phyloP scores from a whole-genome alignment of 2,329 filamentous ascomycete species.

The Epichloe gansuensis region DNA sequence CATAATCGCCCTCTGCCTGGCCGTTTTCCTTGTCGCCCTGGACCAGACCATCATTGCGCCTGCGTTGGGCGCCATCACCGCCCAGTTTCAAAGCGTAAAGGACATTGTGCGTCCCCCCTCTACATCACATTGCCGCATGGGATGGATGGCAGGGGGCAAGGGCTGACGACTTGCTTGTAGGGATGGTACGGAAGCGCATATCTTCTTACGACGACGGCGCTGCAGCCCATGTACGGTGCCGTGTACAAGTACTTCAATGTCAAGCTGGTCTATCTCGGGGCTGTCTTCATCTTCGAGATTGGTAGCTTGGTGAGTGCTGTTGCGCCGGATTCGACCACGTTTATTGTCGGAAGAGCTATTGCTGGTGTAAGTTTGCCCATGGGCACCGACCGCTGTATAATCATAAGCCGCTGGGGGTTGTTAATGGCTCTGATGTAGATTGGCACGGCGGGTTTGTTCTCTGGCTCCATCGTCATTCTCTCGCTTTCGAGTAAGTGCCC shows the following conservation, averaged over 20 bases:
- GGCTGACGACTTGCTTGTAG: not conserved
- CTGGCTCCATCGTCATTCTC: slow-evolving; percentile 36
- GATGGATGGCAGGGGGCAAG: not conserved
- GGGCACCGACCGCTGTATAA: slow-evolving; percentile 1
- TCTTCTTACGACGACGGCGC: slow-evolving; percentile 34
- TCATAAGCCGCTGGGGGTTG: not conserved
- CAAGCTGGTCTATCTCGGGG: slow-evolving; percentile 30
- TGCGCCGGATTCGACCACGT: slow-evolving; percentile 31
- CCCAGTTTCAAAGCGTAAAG: slow-evolving; percentile 28
- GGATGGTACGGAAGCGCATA: slow-evolving; percentile 40
- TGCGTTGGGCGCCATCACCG: slow-evolving; percentile 38
- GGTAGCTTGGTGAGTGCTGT: slow-evolving; percentile 32
- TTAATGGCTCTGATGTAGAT: slow-evolving; percentile 17
- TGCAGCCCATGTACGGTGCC: slow-evolving; percentile 37
- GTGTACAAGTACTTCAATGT: slow-evolving; percentile 38
- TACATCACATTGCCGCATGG: not conserved
- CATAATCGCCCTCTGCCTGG: slow-evolving; percentile 30
- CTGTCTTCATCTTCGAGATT: slow-evolving; percentile 30
- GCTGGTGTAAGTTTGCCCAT: slow-evolving; percentile 24
- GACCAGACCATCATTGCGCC: slow-evolving; percentile 41
- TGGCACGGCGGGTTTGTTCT: slow-evolving; percentile 37
- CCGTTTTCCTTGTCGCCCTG: slow-evolving; percentile 36
- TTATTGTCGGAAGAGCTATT: slow-evolving; percentile 40
- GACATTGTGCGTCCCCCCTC: slow-evolving; percentile 27
- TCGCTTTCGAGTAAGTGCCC: slow-evolving; percentile 8